Evolutionary conservation across 306 rosid species (phyloP), one percentile per base, ranked within the genome.

Genomic region (Fragaria iinumae): DNA sequence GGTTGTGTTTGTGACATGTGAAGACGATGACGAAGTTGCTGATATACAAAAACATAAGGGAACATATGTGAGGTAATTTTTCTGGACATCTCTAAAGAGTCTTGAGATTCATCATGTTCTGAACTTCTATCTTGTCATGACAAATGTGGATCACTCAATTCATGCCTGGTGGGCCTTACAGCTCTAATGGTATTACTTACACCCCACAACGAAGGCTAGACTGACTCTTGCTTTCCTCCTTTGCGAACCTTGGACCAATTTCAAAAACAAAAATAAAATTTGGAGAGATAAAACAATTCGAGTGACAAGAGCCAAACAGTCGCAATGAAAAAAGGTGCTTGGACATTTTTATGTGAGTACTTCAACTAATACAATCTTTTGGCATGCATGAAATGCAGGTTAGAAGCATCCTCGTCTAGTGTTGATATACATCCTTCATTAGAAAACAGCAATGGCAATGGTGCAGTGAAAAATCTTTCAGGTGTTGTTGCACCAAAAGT

Each of bases 1-100:
- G 81, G 97, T 95, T 52, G 92, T 88, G 59, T 90, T 95, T 48
- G 99, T 95, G 84, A 92, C 97, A 52, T 95, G 97, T 65, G 99
- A 95, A 76, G 99, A 92, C 41, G 88, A 90, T 60, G 99, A 95
- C 75, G 82, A 74, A 73, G 71, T 89, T 78, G 80, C 88, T 65
- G 91, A 82, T 78, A 77, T 89, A 60, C 78, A 84, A 79, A 88
- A 82, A 69, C 90, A 87, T 75, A 55, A 69, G 32, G 97, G 97
- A 59, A 83, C 80, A 74, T 70, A 49, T 76, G 88, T 87, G 83
- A 95, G 97, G 97, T 95, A 63, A 83, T 72, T 52, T 72, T 21
- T 77, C 77, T 56, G 53, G 29, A 67, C 38, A n/a, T 38, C 25
- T 48, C 50, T 50, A 11, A 53, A 20, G 34, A 44, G 59, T 66